Evolutionary conservation across 345 rosid species (phyloP).

Genomic region (Chamaenerion angustifolium): DNA sequence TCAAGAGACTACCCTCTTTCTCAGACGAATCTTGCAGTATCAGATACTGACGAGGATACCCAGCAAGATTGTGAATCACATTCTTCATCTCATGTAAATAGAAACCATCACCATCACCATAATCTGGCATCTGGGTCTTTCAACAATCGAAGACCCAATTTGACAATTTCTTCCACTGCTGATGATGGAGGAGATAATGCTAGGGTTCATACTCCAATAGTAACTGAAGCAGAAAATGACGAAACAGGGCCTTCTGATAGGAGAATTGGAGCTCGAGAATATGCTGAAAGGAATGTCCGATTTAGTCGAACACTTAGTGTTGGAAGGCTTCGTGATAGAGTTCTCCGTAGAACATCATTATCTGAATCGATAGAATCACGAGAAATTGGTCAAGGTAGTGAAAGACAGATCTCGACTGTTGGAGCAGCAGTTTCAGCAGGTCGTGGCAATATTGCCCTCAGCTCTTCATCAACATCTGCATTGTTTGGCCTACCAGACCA

Average conservation of each 20-base stretch:
- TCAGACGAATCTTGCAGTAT: conserved; percentile 21
- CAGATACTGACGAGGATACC: conserved; percentile 23
- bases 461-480: conserved; percentile 28
- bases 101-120: conserved; percentile 8
- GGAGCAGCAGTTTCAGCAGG: conserved; percentile 20
- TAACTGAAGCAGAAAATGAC: conserved; percentile 26
- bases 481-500: conserved; percentile 38
- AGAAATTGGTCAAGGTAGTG: conserved; percentile 28
- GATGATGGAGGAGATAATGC: conserved; percentile 19
- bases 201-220: conserved; percentile 19
- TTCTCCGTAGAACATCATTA: conserved; percentile 64
- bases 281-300: conserved; percentile 65
- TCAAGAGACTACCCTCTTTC: conserved; percentile 42
- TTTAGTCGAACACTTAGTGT: conserved; percentile 92
- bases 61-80: conserved; percentile 13
- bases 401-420: conserved; percentile 19
- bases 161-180: conserved; percentile 15
- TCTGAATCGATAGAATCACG: conserved; percentile 38
- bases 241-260: conserved; percentile 40
- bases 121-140: conserved; percentile 9
- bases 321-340: conserved; percentile 95
- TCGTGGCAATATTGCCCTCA: conserved; percentile 16
- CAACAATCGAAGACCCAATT: conserved; percentile 9
- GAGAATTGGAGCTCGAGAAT: conserved; percentile 43
- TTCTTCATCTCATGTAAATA: conserved; percentile 9